phyloP scores from a whole-genome alignment of 2,329 filamentous ascomycete genomes.

The Diaporthe sp. region DNA sequence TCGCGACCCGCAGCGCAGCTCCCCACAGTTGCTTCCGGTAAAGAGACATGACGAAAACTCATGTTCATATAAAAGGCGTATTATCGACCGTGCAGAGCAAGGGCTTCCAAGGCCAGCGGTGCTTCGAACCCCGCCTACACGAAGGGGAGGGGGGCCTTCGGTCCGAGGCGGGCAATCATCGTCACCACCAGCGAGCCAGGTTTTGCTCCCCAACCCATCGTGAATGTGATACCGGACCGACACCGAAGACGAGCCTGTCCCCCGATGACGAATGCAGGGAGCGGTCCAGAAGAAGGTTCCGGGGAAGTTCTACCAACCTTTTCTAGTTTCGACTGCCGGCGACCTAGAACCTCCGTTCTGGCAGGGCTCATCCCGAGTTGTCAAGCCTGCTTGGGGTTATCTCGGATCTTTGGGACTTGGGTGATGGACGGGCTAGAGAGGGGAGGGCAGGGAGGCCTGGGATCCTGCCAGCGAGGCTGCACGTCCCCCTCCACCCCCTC shows the following conservation, averaged over 20 bases:
- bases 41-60: background rate
- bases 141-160: background rate
- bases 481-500: background rate
- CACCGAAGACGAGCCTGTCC: conserved; percentile 14
- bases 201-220: conserved; percentile 17
- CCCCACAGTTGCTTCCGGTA: conserved; percentile 6
- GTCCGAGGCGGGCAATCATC: conserved; percentile 24
- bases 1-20: conserved; percentile 15
- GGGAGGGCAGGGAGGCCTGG: background rate
- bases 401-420: conserved; percentile 18
- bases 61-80: background rate
- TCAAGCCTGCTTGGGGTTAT: conserved; percentile 1
- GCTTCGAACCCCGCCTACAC: conserved; percentile 9
- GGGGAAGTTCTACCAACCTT: background rate
- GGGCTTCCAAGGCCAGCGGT: conserved; percentile 14
- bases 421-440: background rate
- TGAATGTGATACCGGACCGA: conserved; percentile 27
- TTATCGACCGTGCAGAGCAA: background rate
- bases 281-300: conserved; percentile 22
- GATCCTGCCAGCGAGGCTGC: conserved; percentile 18
- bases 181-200: conserved; percentile 4
- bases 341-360: background rate
- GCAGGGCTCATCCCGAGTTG: conserved; percentile 34
- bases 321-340: background rate
- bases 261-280: conserved; percentile 20